phyloP scores from a whole-genome alignment of 2,329 filamentous ascomycete species.

The Fusarium napiforme region DNA sequence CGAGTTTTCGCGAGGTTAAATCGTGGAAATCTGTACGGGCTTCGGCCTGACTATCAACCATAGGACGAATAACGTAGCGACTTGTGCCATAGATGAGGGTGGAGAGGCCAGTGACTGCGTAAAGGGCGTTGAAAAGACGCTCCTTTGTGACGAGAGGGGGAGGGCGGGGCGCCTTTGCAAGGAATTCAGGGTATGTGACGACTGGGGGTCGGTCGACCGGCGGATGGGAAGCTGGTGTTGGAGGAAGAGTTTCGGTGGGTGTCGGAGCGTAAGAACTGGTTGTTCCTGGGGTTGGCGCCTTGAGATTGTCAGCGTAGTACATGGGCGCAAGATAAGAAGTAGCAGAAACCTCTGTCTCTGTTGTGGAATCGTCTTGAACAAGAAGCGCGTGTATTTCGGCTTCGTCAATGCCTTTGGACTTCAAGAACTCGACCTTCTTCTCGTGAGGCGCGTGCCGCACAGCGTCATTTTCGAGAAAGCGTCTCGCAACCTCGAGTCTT shows the following conservation, averaged over 20 bases:
- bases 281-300: conserved; percentile 17
- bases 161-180: conserved; percentile 65
- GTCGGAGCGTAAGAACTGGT: conserved; percentile 21
- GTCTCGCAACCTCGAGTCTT: conserved; percentile 71
- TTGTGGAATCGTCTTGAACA: conserved; percentile 37
- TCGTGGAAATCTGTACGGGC: conserved; percentile 64
- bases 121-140: conserved; percentile 68
- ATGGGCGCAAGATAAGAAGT: not conserved
- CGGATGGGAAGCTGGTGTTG: conserved; percentile 35
- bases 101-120: conserved; percentile 67
- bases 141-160: conserved; percentile 71
- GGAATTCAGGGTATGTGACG: conserved; percentile 77
- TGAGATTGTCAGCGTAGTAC: not conserved
- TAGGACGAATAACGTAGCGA: conserved; percentile 74
- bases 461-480: conserved; percentile 79
- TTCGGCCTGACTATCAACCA: conserved; percentile 63
- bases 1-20: conserved; percentile 59
- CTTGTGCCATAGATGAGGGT: conserved; percentile 76
- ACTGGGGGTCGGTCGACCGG: conserved; percentile 65
- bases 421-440: conserved; percentile 80
- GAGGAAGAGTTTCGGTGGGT: conserved; percentile 41
- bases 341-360: conserved; percentile 27
- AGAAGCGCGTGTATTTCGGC: conserved; percentile 77
- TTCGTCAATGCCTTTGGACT: conserved; percentile 76
- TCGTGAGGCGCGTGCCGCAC: conserved; percentile 76